A percentile compares a stretch with the other conserved stretches of the same genome.
These are phyloP conservation scores for Chlamydomonas applanata DNA, from an alignment of 139 green algal species.

Conservation along the genomic window DNA sequence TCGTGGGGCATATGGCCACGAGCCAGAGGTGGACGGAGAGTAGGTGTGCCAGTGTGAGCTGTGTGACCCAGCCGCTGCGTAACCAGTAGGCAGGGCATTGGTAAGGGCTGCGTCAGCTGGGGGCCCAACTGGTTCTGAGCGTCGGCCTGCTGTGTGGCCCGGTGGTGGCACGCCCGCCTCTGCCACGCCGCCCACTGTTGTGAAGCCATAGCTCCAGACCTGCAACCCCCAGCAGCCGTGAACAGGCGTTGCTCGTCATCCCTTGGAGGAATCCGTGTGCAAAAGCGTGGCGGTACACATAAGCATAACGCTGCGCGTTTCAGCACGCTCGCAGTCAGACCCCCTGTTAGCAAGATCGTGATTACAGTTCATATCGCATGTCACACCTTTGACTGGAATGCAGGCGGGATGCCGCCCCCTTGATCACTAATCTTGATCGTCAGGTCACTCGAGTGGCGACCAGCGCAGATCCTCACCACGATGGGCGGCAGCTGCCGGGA, in stretches of 20 bases:
- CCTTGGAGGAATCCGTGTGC: too few species aligned
- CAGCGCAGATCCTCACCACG: constrained; percentile 65
- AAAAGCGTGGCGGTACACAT: too few species aligned
- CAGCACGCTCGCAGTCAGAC: too few species aligned
- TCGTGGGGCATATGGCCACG: too few species aligned
- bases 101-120: neutral
- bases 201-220: constrained; percentile 80
- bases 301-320: too few species aligned
- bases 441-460: constrained; percentile 31
- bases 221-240: constrained; percentile 2
- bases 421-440: constrained; percentile 71
- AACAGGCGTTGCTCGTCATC: too few species aligned
- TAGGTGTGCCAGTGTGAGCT: too few species aligned
- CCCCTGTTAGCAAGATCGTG: too few species aligned
- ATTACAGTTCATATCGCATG: too few species aligned
- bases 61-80: too few species aligned
- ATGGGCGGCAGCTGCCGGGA: constrained; percentile 54
- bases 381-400: constrained; percentile 50
- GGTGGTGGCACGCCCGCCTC: neutral
- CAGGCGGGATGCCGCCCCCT: constrained; percentile 72
- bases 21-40: too few species aligned
- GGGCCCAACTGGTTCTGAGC: neutral
- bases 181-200: constrained; percentile 28
- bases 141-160: neutral
- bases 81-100: too few species aligned